phyloP scores from a whole-genome alignment of 2,329 filamentous ascomycete species.

The Stemphylium beticola region DNA sequence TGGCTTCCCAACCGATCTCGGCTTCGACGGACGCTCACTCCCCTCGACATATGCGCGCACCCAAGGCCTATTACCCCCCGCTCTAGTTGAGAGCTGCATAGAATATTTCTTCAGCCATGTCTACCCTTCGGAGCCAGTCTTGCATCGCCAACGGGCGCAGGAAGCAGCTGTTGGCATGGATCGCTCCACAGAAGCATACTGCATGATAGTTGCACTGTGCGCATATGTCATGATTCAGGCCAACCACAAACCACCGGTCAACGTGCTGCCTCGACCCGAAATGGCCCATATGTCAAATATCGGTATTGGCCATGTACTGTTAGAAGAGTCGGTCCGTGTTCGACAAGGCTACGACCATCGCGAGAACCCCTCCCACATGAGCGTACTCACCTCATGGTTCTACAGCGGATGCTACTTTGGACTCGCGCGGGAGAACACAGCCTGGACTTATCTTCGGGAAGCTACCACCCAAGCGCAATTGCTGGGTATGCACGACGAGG shows the following conservation, averaged over 20 bases:
- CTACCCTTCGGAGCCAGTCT: constrained; percentile 68
- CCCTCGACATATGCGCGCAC: constrained; percentile 55
- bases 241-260: constrained; percentile 53
- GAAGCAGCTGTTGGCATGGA: constrained; percentile 61
- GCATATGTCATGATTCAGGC: constrained; percentile 59
- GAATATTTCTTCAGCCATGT: constrained; percentile 68
- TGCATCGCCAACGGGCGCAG: constrained; percentile 60
- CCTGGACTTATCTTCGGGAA: constrained; percentile 67
- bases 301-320: constrained; percentile 60
- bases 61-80: constrained; percentile 56
- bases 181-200: constrained; percentile 62
- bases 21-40: constrained; percentile 51
- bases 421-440: constrained; percentile 66
- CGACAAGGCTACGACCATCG: constrained; percentile 64
- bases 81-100: constrained; percentile 61
- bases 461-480: constrained; percentile 66
- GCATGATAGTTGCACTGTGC: constrained; percentile 60
- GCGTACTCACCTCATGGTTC: constrained; percentile 68
- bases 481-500: constrained; percentile 65
- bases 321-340: constrained; percentile 64
- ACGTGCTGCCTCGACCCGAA: constrained; percentile 55
- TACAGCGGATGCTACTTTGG: constrained; percentile 67
- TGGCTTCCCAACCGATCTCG: constrained; percentile 46
- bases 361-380: constrained; percentile 61
- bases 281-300: constrained; percentile 52